Evolutionary conservation across 2,329 filamentous ascomycete species (phyloP), one percentile per base, ranked within the genome.

Genomic region (Cercospora janseana): DNA sequence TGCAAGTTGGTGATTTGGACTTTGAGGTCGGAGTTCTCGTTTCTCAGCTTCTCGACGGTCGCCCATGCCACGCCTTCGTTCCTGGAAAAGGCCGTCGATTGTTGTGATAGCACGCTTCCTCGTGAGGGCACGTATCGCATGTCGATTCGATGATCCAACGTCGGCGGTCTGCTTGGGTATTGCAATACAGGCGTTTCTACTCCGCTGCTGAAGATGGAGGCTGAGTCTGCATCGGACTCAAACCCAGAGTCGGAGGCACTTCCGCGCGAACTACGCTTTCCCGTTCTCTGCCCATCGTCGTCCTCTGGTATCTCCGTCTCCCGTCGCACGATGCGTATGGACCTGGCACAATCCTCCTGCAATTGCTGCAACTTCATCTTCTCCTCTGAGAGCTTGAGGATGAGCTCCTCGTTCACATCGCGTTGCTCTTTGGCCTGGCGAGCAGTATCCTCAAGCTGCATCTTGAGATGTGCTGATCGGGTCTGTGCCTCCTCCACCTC

Each of bases 401-500:
- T 71, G 59, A 81, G 67, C 27, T 74, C 73, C 52, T 72, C 70
- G 69, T 82, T 81, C 42, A 76, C 74, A 57, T 73, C 73, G 51
- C 81, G 78, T 60, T 82, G 79, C 59, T 81, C 76, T 12, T 72
- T 66, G 2, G 77, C 75, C 52, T 75, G 74, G 26, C 73, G 73
- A 4, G 79, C 78, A 73, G 83, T 79, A 28, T 78, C 78, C 62
- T 82, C 77, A 15, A 85, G 70, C 64, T 84, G 81, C 56, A 77
- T 71, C 66, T 82, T 83, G 46, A 83, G 67, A 58, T 82, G 77
- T 28, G 74, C 70, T 10, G 78, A 73, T 6, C 80, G 73, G 29
- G 78, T 81, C 26, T 80, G 74, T 10, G 79, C 75, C 58, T 83
- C 81, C 53, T 82, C 79, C 0, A 81, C 71, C 63, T 84, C 81